These are phyloP conservation scores for Mycothermus thermophilus DNA, from an alignment of 495 filamentous ascomycete genomes.

Conservation along the genomic window DNA sequence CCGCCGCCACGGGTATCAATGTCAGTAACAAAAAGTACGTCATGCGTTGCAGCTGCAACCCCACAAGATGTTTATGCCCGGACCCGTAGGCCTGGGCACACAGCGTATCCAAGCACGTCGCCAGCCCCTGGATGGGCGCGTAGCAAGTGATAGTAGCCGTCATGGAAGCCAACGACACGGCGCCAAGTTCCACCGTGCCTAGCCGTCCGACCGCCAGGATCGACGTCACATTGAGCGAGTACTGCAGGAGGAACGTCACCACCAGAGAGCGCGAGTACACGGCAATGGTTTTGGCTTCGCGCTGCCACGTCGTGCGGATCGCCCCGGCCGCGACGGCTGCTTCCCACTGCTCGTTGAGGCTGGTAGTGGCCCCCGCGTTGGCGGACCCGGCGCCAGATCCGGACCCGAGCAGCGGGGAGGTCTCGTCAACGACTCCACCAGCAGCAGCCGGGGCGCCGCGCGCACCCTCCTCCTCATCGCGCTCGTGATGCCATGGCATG, in stretches of 20 bases:
- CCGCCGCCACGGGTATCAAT: conserved; percentile 44
- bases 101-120: conserved; percentile 58
- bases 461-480: conserved; percentile 18
- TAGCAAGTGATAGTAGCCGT: conserved; percentile 65
- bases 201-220: conserved; percentile 55
- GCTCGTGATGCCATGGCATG: too few species aligned
- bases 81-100: conserved; percentile 66
- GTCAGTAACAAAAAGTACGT: conserved; percentile 47
- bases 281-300: conserved; percentile 56
- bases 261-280: conserved; percentile 47
- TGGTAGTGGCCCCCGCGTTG: neutral
- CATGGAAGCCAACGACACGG: conserved; percentile 53
- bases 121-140: conserved; percentile 55
- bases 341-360: conserved; percentile 55
- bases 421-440: conserved; percentile 23
- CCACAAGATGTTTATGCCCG: conserved; percentile 54
- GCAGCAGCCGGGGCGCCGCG: neutral
- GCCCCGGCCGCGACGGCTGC: conserved; percentile 59
- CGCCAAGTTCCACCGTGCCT: conserved; percentile 49
- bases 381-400: conserved; percentile 1
- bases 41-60: conserved; percentile 61
- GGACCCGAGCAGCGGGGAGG: conserved; percentile 23
- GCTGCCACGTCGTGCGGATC: conserved; percentile 76
- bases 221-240: conserved; percentile 56
- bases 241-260: conserved; percentile 59